Evolutionary conservation across 2,329 filamentous ascomycete species (phyloP), one percentile per base, ranked within the genome.

Genomic region (Mycocentrospora acerina): DNA sequence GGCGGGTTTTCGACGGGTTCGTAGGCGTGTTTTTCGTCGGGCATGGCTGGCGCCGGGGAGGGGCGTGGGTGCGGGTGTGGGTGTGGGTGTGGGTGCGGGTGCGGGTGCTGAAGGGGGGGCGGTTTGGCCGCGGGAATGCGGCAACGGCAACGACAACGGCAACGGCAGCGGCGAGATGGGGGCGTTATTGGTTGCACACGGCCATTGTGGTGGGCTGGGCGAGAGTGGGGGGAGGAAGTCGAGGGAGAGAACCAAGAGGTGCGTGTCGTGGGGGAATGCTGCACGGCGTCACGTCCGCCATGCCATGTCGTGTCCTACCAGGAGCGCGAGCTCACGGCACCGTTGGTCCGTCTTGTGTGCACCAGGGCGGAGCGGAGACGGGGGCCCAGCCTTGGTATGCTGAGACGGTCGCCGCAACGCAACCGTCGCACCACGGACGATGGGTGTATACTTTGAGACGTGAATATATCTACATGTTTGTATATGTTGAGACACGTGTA

Each of bases 1-100:
- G 88, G 85, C 30, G 85, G 75, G 47, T 76, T 70, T 59, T 80
- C 77, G 66, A 53, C 40, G 32, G 55, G 48, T 15, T 67, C 61
- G 53, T 69, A 69, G 29, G 44, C 44, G 47, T 69, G 64, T 40
- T 69, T 69, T 54, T 69, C 66, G 56, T 67, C 64, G 40, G 55
- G 44, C 66, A 69, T 68, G 44, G 53, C 44, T n/a, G n/a, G n/a
- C n/a, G n/a, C n/a, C n/a, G 44, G 46, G 34, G 25, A 42, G 28
- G 22, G 33, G 35, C 33, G 37, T 26, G 44, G 36, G 37, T 30
- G 29, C 30, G 35, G 40, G 42, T 42, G 52, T 42, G 38, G 50
- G 35, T 32, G 44, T 40, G 37, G 46, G 32, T 32, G n/a, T n/a
- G n/a, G n/a, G n/a, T n/a, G n/a, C 19, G n/a, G 14, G 19, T 2